Conservation (phyloP, 495 filamentous ascomycete genomes). For the Hypoxylon perforatum region DNA sequence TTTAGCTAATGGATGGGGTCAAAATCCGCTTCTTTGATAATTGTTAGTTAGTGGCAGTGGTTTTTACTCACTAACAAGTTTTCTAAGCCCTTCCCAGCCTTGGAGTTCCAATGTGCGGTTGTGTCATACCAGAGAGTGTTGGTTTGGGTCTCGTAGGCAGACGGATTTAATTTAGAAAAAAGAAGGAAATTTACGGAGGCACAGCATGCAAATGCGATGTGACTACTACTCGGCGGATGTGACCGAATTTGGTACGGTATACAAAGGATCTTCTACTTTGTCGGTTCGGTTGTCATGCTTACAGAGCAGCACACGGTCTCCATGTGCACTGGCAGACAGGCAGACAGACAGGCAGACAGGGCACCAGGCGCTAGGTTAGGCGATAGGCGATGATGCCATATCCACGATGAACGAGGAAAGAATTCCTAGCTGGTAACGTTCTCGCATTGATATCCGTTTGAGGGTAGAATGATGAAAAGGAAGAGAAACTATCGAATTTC, state of each 20-base stretch:
- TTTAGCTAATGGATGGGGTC: background rate
- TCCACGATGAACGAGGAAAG: background rate
- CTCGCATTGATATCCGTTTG: background rate
- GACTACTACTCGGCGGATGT: background rate
- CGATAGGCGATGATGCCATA: background rate
- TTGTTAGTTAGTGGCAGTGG: background rate
- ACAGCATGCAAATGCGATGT: background rate
- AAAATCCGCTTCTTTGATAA: background rate
- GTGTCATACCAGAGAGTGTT: background rate
- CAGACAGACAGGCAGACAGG: no score
- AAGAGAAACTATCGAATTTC: background rate
- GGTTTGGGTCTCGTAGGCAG: background rate
- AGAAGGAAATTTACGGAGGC: background rate
- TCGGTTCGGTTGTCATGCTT: no score
- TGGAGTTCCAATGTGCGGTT: conserved; percentile 6
- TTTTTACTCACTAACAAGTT: background rate
- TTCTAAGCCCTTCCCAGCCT: background rate
- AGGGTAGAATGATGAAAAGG: background rate
- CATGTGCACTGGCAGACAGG: no score
- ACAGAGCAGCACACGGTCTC: no score
- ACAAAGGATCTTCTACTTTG: no score
- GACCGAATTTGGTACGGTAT: no score
- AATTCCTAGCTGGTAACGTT: background rate
- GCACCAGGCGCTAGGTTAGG: no score
- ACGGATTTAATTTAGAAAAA: background rate